These are phyloP conservation scores for Pleurotus sapidus DNA, from an alignment of 768 basidiomycete species.

Conservation along the genomic window DNA sequence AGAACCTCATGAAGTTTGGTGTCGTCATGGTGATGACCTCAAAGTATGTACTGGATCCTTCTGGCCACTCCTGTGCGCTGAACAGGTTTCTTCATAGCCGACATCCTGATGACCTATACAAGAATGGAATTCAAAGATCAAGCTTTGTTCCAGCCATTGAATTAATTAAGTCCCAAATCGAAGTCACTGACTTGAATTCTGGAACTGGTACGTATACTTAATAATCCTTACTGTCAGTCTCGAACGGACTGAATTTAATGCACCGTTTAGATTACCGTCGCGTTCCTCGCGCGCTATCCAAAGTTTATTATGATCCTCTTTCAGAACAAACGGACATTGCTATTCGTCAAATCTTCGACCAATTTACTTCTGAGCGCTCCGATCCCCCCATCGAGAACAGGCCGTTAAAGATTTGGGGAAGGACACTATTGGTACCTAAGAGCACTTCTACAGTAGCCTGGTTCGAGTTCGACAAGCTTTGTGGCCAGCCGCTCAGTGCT, in stretches of 20 bases:
- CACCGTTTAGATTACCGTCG: conserved; percentile 80
- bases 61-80: conserved; percentile 2
- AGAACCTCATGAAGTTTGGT: conserved; percentile 81
- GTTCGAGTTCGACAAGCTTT: conserved; percentile 85
- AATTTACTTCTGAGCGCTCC: conserved; percentile 54
- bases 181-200: conserved; percentile 93
- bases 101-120: conserved; percentile 95
- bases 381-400: conserved; percentile 62
- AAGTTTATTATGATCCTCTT: conserved; percentile 89
- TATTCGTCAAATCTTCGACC: conserved; percentile 80
- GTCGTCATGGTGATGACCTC: conserved; percentile 96
- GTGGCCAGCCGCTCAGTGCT: conserved; percentile 86
- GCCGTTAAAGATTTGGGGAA: conserved; percentile 84
- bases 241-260: conserved; percentile 4
- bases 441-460: conserved; percentile 79
- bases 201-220: conserved; percentile 66
- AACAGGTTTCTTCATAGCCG: conserved; percentile 52
- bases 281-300: conserved; percentile 87
- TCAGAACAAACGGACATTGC: conserved; percentile 61
- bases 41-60: conserved; percentile 60
- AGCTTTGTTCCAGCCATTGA: conserved; percentile 96
- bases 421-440: conserved; percentile 74
- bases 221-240: neutral
- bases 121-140: conserved; percentile 95
- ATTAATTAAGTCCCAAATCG: conserved; percentile 81